A percentile compares a stretch with the other conserved stretches of the same genome.
These are phyloP conservation scores for Suhomyces anneliseae DNA, from an alignment of 1,139 yeast genomes.

Conservation along the genomic window DNA sequence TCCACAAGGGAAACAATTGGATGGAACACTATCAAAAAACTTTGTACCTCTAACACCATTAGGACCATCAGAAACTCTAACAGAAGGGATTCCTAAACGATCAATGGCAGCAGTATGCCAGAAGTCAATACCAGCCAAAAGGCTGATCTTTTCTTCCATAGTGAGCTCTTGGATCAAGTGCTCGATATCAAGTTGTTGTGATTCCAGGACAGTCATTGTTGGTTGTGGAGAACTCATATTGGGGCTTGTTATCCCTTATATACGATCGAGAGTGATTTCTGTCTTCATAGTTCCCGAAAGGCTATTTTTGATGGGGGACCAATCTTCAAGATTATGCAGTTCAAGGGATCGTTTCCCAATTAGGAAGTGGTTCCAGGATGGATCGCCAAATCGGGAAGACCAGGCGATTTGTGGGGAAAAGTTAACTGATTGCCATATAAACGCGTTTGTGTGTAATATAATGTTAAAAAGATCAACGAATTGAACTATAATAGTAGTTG, in stretches of 20 bases:
- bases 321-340: too few relatives aligned
- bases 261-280: too few relatives aligned
- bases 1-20: constrained; percentile 39
- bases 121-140: constrained; percentile 51
- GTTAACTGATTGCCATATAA: too few relatives aligned
- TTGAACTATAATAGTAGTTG: too few relatives aligned
- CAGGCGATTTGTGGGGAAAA: too few relatives aligned
- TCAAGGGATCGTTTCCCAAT: constrained; percentile 3
- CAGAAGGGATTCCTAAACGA: constrained; percentile 39
- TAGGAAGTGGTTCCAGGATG: constrained; percentile 1
- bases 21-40: constrained; percentile 34
- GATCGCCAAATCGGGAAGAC: too few relatives aligned
- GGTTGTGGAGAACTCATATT: background rate
- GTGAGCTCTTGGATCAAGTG: constrained; percentile 42
- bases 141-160: constrained; percentile 46
- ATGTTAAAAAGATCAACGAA: too few relatives aligned
- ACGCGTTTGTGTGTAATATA: too few relatives aligned
- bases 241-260: too few relatives aligned
- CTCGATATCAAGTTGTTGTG: constrained; percentile 41
- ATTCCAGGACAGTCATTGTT: constrained; percentile 4
- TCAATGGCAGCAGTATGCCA: constrained; percentile 58
- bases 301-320: constrained; percentile 1
- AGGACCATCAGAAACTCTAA: constrained; percentile 39
- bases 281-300: too few relatives aligned
- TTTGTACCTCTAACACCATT: constrained; percentile 38